Conservation (phyloP, 2,329 filamentous ascomycete species). For the Botryosphaeria dothidea region DNA sequence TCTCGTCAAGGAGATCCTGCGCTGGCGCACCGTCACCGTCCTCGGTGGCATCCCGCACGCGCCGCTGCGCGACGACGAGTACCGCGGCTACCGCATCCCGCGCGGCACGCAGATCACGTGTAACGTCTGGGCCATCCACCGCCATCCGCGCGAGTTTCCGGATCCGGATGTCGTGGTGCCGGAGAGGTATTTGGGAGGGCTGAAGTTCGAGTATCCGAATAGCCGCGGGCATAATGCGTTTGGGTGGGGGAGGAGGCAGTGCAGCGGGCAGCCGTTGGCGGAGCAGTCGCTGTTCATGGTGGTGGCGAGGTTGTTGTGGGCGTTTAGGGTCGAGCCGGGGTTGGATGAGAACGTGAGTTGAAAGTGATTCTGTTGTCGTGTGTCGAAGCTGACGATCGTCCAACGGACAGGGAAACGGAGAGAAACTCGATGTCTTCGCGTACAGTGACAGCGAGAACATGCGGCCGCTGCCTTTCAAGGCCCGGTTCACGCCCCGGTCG, state of each 20-base stretch:
- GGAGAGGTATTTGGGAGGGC: constrained; percentile 25
- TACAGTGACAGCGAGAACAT: constrained; percentile 19
- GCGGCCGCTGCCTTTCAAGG: constrained; percentile 18
- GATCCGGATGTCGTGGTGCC: constrained; percentile 23
- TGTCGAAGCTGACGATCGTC: background rate
- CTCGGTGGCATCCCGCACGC: constrained; percentile 31
- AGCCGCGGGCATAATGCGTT: constrained; percentile 44
- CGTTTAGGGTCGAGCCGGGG: constrained; percentile 9
- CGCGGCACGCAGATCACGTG: constrained; percentile 34
- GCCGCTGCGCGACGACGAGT: constrained; percentile 28
- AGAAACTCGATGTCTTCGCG: constrained; percentile 18
- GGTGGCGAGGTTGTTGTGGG: constrained; percentile 15
- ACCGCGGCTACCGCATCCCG: constrained; percentile 38
- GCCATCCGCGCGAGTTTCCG: constrained; percentile 24
- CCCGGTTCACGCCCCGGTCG: constrained; percentile 6
- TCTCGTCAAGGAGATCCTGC: constrained; percentile 30
- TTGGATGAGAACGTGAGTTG: constrained; percentile 7
- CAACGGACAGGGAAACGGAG: constrained; percentile 1
- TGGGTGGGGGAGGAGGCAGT: constrained; percentile 54
- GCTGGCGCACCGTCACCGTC: constrained; percentile 33
- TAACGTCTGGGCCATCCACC: constrained; percentile 39
- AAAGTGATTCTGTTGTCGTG: background rate
- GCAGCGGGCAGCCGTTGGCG: constrained; percentile 26
- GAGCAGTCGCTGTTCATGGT: constrained; percentile 8
- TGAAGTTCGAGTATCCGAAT: background rate